Conservation (phyloP, 495 filamentous ascomycete genomes). For the Neurospora sp. region DNA sequence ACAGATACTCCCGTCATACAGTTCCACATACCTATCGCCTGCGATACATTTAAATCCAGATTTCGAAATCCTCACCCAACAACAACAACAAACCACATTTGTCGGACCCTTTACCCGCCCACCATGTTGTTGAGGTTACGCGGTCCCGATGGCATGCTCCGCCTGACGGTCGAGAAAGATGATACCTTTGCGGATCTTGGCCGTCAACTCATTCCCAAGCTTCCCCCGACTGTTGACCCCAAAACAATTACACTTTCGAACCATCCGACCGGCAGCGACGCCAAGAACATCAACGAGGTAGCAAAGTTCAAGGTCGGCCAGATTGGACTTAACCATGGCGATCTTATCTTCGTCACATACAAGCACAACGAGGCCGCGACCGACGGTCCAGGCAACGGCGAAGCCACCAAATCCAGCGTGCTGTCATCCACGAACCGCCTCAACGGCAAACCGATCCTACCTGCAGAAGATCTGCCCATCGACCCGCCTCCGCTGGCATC, state of each 20-base stretch:
- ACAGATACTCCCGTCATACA: background rate
- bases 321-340: constrained; percentile 80
- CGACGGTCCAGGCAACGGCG: constrained; percentile 22
- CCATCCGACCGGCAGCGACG: constrained; percentile 62
- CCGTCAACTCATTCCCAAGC: constrained; percentile 35
- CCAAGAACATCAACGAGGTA: constrained; percentile 58
- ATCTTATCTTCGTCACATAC: constrained; percentile 81
- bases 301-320: constrained; percentile 54
- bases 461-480: constrained; percentile 55
- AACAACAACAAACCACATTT: background rate
- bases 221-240: constrained; percentile 54
- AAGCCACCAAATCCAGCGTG: constrained; percentile 29
- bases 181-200: constrained; percentile 44
- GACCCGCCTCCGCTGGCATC: constrained; percentile 47
- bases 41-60: background rate
- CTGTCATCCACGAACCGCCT: constrained; percentile 48
- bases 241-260: constrained; percentile 73
- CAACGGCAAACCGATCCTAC: constrained; percentile 68
- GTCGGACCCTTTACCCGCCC: background rate
- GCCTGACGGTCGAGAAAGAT: constrained; percentile 51
- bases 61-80: background rate
- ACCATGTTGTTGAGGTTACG: constrained; percentile 60
- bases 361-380: constrained; percentile 31
- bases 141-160: constrained; percentile 60
- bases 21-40: background rate